Percentiles rank a stretch among this genome's conserved stretches.
Conservation (phyloP, 1,139 yeast species). For the Blastobotrys raffinosifermentans region DNA sequence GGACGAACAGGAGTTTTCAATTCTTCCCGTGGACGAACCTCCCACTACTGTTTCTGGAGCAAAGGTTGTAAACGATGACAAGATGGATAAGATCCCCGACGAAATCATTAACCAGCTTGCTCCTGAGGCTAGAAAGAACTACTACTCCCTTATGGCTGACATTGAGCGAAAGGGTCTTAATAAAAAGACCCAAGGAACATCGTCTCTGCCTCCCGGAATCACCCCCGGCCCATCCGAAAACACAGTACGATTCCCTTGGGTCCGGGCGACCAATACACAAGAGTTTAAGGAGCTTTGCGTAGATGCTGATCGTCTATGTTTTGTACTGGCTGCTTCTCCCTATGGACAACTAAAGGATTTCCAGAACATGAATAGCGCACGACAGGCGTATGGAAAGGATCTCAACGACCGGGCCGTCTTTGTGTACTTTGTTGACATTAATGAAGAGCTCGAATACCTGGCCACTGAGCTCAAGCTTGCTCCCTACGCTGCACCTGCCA, state of each 20-base stretch:
- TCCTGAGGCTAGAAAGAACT: too few relatives aligned
- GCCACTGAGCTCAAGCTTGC: slow-evolving; percentile 17
- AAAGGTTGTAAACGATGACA: too few relatives aligned
- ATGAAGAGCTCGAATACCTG: slow-evolving; percentile 16
- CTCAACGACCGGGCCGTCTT: slow-evolving; percentile 16
- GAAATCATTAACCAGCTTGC: too few relatives aligned
- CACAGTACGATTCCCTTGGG: slow-evolving; percentile 5
- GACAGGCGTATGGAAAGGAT: slow-evolving; percentile 7
- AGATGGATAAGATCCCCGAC: too few relatives aligned
- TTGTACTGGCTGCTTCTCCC: slow-evolving; percentile 12
- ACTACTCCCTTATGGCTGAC: too few relatives aligned
- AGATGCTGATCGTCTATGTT: slow-evolving; percentile 8
- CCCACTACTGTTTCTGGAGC: too few relatives aligned
- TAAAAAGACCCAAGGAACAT: too few relatives aligned
- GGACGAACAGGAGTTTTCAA: background rate
- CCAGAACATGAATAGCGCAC: slow-evolving; percentile 9
- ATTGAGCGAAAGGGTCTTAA: too few relatives aligned
- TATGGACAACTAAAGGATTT: slow-evolving; percentile 10
- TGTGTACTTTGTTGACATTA: slow-evolving; percentile 16
- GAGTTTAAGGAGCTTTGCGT: slow-evolving; percentile 11
- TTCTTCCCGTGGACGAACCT: background rate
- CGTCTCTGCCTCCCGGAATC: slow-evolving; percentile 3
- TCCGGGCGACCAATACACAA: slow-evolving; percentile 9
- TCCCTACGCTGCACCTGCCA: slow-evolving; percentile 14
- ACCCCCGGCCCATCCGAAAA: slow-evolving; percentile 2